Evolutionary conservation across 2,329 filamentous ascomycete species (phyloP), one percentile per base, ranked within the genome.

Genomic region (Colletotrichum orbiculare): DNA sequence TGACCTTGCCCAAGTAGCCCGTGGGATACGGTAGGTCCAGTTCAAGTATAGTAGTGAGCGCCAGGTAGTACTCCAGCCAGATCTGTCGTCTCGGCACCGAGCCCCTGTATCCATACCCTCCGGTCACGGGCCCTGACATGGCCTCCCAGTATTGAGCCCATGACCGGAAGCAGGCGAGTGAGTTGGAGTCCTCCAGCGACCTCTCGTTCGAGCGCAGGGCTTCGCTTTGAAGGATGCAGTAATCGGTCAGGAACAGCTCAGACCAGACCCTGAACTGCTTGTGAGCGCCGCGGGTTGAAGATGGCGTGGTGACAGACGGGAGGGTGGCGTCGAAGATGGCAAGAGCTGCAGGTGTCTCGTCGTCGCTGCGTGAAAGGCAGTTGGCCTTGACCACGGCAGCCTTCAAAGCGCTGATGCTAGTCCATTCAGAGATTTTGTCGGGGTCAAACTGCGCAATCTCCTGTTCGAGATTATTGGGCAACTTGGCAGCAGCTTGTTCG

Each of bases 11-110:
- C 58, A 80, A 69, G 67, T 83, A 77, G 4, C 81, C 85, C 0
- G 82, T 81, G 1, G 86, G 83, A 56, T 88, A 92, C 0, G 88
- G 81, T 25, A 92, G 73, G 64, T 88, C 86, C 58, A 87, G 79
- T 70, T 90, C 89, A 7, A 97, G 77, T 41, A 97, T 87, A n/a
- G 83, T 83, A 2, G 94, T 96, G 15, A 97, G 80, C 1, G 91
- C 87, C 48, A 87, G 80, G 74, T 97, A 97, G 76, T 97, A 97
- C 67, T 92, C 88, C 71, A 87, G 89, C 94, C 94, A 97, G 48
- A 97, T 88, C 45, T 87, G 81, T 67, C 91, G 84, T 68, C 91
- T 82, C 37, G 87, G 84, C 15, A 89, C 83, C 9, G 85, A 81
- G 17, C 87, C 85, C 67, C 83, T 82, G 71, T 87, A 85, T n/a